Evolutionary conservation across 768 basidiomycete genomes (phyloP), one percentile per base, ranked within the genome.

Genomic region (Termitomyces sp.): DNA sequence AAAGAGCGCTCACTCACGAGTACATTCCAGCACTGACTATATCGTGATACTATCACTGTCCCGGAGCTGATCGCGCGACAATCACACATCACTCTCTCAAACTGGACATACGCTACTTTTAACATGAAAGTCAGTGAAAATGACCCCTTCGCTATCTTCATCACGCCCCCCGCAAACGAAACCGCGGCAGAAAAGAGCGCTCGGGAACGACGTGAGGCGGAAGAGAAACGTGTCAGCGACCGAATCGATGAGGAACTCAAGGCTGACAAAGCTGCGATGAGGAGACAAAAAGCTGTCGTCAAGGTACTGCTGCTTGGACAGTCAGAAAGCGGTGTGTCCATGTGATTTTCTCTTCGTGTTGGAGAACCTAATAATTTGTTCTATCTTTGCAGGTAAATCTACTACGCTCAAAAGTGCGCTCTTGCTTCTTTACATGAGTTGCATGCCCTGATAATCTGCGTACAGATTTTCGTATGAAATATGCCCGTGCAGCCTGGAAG

Each of bases 391-490:
- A 81, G 83, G 82, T 7, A 85, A 85, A 71, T 83, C 80, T 0
- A 85, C 83, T 3, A 84, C 82, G 0, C 70, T 84, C 47, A 84
- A 84, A 67, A 84, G 82, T 82, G 57, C 36, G 76, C 71, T 36
- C 5, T 32, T 22, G 9, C 2, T 18, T 4, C 22, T 29, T 14
- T n/a, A 13, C 26, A 20, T 37, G 12, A 13, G 26, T 37, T 20
- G 7, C 39, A 52, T 29, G 37, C 27, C n/a, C n/a, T 39, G 8
- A 56, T 20, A 22, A 14, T 16, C 42, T 4, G 16, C 5, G 22
- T 41, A 4, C 36, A 90, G 88, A 88, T 65, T 88, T 90, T 63
- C 85, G 86, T 43, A 77, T 89, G 72, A 79, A 76, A 56, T 88
- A 85, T 62, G 83, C 86, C 10, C 75, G 74, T n/a, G 73, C 74